Conservation (phyloP, 257 asterid genomes). For the Penstemon barbatus region DNA sequence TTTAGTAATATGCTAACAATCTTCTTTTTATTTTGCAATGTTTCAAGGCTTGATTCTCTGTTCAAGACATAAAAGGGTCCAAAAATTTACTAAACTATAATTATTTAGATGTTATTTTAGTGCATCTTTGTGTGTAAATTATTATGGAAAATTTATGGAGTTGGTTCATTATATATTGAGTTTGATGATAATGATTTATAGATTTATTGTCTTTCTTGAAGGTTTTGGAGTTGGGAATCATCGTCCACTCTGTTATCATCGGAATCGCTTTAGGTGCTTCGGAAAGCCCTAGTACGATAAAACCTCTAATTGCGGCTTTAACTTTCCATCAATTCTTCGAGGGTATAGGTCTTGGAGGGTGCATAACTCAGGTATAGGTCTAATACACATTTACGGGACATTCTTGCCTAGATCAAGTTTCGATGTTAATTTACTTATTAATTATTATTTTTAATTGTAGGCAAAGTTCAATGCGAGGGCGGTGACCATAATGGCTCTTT, state of each 20-base stretch:
- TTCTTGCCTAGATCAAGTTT: too few species aligned
- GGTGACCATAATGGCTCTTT: not conserved
- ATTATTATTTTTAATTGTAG: not conserved
- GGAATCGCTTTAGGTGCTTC: conserved; percentile 41
- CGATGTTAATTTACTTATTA: not conserved
- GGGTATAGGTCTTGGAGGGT: conserved; percentile 40
- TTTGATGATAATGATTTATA: not conserved
- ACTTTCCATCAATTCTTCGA: conserved; percentile 40
- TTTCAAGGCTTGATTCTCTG: too few species aligned
- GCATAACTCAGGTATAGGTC: conserved; percentile 33
- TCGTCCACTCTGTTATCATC: conserved; percentile 38
- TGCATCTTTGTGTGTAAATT: too few species aligned
- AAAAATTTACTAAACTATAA: not conserved
- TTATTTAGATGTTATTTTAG: not conserved
- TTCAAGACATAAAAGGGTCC: too few species aligned
- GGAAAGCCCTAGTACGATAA: conserved; percentile 29
- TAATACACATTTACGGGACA: not conserved
- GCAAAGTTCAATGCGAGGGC: not conserved
- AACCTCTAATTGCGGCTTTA: conserved; percentile 35
- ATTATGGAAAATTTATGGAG: too few species aligned
- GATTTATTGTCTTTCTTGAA: not conserved
- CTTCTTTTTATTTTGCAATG: too few species aligned
- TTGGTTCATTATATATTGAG: too few species aligned
- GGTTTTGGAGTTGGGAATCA: conserved; percentile 42
- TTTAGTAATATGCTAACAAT: too few species aligned